A percentile compares a stretch with the other conserved stretches of the same genome.
phyloP scores from a whole-genome alignment of 2,329 filamentous ascomycete species.

The Nemania diffusa region DNA sequence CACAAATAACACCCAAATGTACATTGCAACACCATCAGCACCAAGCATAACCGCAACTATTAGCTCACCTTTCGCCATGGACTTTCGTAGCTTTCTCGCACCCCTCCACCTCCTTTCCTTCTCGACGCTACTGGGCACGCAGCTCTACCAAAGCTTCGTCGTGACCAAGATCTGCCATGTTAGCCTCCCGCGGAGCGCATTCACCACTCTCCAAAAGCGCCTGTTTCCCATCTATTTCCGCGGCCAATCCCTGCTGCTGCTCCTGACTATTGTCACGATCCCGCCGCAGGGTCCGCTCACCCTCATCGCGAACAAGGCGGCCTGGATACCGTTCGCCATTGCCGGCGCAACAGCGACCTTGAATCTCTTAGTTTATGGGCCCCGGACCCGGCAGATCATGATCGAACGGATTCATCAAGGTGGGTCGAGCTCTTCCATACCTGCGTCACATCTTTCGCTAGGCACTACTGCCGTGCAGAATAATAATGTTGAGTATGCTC shows the following conservation, averaged over 20 bases:
- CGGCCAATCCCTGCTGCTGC: constrained; percentile 50
- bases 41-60: constrained; percentile 15
- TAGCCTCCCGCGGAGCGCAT: constrained; percentile 51
- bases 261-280: constrained; percentile 50
- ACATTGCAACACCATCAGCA: constrained; percentile 21
- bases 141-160: constrained; percentile 55
- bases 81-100: constrained; percentile 42
- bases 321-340: constrained; percentile 52
- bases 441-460: neutral
- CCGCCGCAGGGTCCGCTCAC: constrained; percentile 49
- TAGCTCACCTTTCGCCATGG: constrained; percentile 15
- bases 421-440: constrained; percentile 24
- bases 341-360: constrained; percentile 47
- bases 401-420: constrained; percentile 49
- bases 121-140: constrained; percentile 53
- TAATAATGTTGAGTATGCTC: neutral
- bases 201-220: constrained; percentile 53
- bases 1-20: constrained; percentile 9
- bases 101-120: constrained; percentile 54
- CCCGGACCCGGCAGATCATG: constrained; percentile 50
- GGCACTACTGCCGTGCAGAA: neutral
- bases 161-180: constrained; percentile 51
- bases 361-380: constrained; percentile 53
- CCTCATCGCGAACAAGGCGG: constrained; percentile 44
- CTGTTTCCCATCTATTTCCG: constrained; percentile 57